A percentile compares a stretch with the other conserved stretches of the same genome.
Conservation (phyloP, 1,284 basidiomycete species). For the Blastosporella zonata region DNA sequence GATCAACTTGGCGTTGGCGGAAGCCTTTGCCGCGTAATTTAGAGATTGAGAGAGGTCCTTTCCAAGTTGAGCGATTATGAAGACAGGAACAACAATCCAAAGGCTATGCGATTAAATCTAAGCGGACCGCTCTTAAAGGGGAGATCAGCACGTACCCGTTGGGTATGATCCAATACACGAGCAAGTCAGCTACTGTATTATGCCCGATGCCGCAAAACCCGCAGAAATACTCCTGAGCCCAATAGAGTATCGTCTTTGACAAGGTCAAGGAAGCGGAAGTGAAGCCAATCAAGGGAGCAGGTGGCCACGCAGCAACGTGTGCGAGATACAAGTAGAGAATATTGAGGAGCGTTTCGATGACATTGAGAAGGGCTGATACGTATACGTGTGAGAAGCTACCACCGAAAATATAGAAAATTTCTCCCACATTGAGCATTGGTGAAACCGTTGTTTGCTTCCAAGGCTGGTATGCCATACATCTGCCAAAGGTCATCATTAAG, state of each 20-base stretch:
- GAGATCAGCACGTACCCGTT: conserved; percentile 59
- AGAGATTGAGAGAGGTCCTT: conserved; percentile 53
- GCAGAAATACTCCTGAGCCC: conserved; percentile 74
- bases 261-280: conserved; percentile 72
- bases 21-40: conserved; percentile 32
- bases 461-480: conserved; percentile 72
- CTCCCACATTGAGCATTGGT: conserved; percentile 80
- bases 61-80: conserved; percentile 55
- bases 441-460: conserved; percentile 72
- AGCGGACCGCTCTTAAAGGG: neutral
- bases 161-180: conserved; percentile 72
- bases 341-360: conserved; percentile 79
- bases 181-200: conserved; percentile 52
- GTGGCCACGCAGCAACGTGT: conserved; percentile 54
- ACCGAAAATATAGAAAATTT: neutral
- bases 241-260: conserved; percentile 84
- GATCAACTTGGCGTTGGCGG: conserved; percentile 20
- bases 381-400: neutral
- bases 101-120: conserved; percentile 37
- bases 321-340: conserved; percentile 74
- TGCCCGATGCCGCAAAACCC: conserved; percentile 73
- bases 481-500: conserved; percentile 23
- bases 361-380: conserved; percentile 69
- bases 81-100: conserved; percentile 68
- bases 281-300: conserved; percentile 76